phyloP scores from a whole-genome alignment of 306 rosid genomes.

The Vigna radiata region DNA sequence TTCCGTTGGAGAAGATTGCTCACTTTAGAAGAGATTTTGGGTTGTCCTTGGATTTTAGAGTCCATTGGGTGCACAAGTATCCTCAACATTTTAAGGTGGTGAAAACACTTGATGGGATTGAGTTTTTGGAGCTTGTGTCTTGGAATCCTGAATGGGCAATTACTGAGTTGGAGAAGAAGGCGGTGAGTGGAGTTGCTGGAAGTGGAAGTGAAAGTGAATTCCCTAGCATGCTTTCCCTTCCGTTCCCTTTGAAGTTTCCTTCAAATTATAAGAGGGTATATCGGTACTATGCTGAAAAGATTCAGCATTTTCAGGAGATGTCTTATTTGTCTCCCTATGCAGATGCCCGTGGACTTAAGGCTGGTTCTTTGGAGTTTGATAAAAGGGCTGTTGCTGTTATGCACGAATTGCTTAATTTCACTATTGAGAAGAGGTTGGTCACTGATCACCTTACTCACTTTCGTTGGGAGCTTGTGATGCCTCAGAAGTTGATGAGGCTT shows the following conservation, averaged over 20 bases:
- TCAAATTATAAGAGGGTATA: slow-evolving; percentile 64
- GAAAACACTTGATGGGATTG: slow-evolving; percentile 57
- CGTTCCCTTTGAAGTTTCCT: slow-evolving; percentile 85
- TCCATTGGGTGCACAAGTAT: slow-evolving; percentile 70
- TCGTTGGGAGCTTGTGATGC: slow-evolving; percentile 84
- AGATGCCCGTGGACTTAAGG: slow-evolving; percentile 65
- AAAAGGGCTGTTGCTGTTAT: slow-evolving; percentile 90
- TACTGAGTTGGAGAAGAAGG: slow-evolving; percentile 84
- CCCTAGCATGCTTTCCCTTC: slow-evolving; percentile 49
- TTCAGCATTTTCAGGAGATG: slow-evolving; percentile 74
- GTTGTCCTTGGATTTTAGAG: slow-evolving; percentile 49
- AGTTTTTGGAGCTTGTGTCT: slow-evolving; percentile 77
- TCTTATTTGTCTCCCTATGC: slow-evolving; percentile 89
- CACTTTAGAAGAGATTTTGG: slow-evolving; percentile 56
- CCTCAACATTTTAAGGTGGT: slow-evolving; percentile 66
- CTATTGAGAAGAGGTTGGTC: slow-evolving; percentile 81
- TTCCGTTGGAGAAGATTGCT: slow-evolving; percentile 63
- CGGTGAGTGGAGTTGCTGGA: slow-evolving; percentile 37
- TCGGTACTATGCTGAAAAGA: slow-evolving; percentile 59
- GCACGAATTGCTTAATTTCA: slow-evolving; percentile 88
- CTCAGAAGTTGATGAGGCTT: slow-evolving; percentile 92
- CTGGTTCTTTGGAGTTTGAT: slow-evolving; percentile 83
- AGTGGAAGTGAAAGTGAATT: slow-evolving; percentile 9
- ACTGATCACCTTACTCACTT: slow-evolving; percentile 95
- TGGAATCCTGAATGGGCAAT: slow-evolving; percentile 86